Percentiles rank a stretch among this genome's conserved stretches.
Conservation (phyloP, 768 basidiomycete genomes). For the Hericium coralloides region DNA sequence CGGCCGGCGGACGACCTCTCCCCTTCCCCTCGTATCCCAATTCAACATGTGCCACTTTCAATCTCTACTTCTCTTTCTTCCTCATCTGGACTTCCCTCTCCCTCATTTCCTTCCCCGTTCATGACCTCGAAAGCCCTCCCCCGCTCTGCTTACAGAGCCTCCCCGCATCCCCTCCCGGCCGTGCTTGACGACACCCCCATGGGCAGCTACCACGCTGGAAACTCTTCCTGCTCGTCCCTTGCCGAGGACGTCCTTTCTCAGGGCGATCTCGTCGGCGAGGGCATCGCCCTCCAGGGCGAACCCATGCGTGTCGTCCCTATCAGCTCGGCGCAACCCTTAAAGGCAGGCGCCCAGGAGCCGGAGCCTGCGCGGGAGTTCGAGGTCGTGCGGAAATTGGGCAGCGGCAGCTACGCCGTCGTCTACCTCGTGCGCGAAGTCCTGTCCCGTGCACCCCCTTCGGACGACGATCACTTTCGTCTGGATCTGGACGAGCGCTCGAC, state of each 20-base stretch:
- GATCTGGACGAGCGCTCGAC: constrained; percentile 24
- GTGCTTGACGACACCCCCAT: constrained; percentile 2
- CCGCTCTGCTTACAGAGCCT: constrained; percentile 13
- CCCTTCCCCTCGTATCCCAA: constrained; percentile 21
- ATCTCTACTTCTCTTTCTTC: constrained; percentile 24
- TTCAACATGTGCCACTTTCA: constrained; percentile 23
- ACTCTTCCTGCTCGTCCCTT: constrained; percentile 9
- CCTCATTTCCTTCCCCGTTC: constrained; percentile 18
- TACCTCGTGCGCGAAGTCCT: constrained; percentile 79
- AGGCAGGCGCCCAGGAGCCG: constrained; percentile 16
- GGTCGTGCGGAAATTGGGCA: constrained; percentile 79
- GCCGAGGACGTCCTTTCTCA: constrained; percentile 12
- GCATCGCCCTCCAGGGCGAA: constrained; percentile 38
- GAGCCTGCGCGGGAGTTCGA: constrained; percentile 63
- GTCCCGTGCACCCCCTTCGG: constrained; percentile 27
- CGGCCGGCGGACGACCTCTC: constrained; percentile 15
- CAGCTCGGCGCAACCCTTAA: constrained; percentile 25
- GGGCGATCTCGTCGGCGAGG: constrained; percentile 14
- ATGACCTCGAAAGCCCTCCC: constrained; percentile 16
- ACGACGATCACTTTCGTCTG: constrained; percentile 30
- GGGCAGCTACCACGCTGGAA: background rate
- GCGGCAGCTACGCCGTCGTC: constrained; percentile 89
- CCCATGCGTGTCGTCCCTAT: constrained; percentile 48
- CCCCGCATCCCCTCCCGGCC: constrained; percentile 14
- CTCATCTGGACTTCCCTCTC: constrained; percentile 24